Evolutionary conservation across 345 rosid genomes (phyloP).

Genomic region (Lumnitzera racemosa): DNA sequence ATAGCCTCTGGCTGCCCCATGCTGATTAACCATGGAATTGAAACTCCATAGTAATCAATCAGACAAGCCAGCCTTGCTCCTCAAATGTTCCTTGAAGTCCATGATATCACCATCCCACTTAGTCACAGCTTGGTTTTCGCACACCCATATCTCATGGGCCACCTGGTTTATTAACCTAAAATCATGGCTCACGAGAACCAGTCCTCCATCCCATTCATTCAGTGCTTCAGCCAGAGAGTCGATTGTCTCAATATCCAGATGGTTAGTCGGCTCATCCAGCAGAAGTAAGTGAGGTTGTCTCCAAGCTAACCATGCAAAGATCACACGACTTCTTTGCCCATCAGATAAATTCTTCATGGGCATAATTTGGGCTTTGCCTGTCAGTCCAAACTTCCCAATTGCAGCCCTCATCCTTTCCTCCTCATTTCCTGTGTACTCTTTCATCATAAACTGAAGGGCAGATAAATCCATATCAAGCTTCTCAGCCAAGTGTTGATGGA

Average conservation of each 20-base stretch:
- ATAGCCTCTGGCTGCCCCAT: too few species aligned
- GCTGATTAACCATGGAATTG: background rate
- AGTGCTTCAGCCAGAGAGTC: constrained; percentile 65
- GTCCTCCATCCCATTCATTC: constrained; percentile 51
- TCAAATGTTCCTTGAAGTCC: constrained; percentile 42
- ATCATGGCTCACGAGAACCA: constrained; percentile 50
- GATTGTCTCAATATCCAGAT: constrained; percentile 93
- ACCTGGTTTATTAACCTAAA: constrained; percentile 57
- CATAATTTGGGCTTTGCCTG: constrained; percentile 98
- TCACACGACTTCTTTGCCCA: constrained; percentile 93
- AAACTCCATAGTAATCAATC: constrained; percentile 19
- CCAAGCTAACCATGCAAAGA: constrained; percentile 92
- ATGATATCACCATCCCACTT: constrained; percentile 47
- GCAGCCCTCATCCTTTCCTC: constrained; percentile 97
- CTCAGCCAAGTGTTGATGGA: constrained; percentile 92
- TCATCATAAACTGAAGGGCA: constrained; percentile 81
- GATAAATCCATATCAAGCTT: constrained; percentile 80
- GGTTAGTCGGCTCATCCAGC: constrained; percentile 95
- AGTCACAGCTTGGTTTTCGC: constrained; percentile 39
- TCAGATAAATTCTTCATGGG: constrained; percentile 96
- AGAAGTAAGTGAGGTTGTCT: constrained; percentile 93
- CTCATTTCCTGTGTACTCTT: constrained; percentile 86
- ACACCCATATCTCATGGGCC: constrained; percentile 46
- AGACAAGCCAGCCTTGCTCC: constrained; percentile 57
- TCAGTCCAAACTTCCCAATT: constrained; percentile 77